Conservation (phyloP, 2,329 filamentous ascomycete species). For the Penicillium sp. region DNA sequence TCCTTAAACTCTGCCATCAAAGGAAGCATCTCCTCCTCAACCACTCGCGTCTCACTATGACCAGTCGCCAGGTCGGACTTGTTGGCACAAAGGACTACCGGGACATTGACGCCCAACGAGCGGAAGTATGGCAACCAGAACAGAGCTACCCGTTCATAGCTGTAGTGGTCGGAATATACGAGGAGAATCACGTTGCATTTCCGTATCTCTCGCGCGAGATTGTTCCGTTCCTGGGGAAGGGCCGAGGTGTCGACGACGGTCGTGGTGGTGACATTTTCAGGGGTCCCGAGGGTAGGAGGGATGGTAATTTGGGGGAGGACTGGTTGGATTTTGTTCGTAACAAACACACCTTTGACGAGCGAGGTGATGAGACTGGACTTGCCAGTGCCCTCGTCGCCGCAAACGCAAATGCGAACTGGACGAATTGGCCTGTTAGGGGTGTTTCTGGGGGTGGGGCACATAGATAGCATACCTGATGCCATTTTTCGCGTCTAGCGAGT, state of each 20-base stretch:
- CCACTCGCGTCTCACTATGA: conserved; percentile 74
- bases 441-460: not conserved
- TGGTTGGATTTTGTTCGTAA: conserved; percentile 90
- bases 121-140: conserved; percentile 99
- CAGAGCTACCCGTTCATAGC: conserved; percentile 92
- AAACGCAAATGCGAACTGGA: conserved; percentile 86
- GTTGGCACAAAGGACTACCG: conserved; percentile 93
- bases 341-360: conserved; percentile 94
- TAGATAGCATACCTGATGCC: conserved; percentile 5
- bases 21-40: conserved; percentile 96
- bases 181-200: conserved; percentile 96
- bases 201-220: conserved; percentile 86
- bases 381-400: conserved; percentile 92
- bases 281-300: conserved; percentile 85
- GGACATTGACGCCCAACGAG: conserved; percentile 96
- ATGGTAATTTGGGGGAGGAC: conserved; percentile 94
- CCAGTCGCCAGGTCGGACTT: conserved; percentile 85
- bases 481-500: conserved; percentile 5
- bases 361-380: conserved; percentile 93
- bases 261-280: conserved; percentile 94
- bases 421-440: conserved; percentile 1
- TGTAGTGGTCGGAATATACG: conserved; percentile 98
- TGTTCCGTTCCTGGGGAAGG: conserved; percentile 86
- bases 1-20: conserved; percentile 99
- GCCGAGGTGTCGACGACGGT: conserved; percentile 93